Base-by-base conservation (phyloP, 352 stramenopile species). In the Phytopythium helicoides region DNA sequence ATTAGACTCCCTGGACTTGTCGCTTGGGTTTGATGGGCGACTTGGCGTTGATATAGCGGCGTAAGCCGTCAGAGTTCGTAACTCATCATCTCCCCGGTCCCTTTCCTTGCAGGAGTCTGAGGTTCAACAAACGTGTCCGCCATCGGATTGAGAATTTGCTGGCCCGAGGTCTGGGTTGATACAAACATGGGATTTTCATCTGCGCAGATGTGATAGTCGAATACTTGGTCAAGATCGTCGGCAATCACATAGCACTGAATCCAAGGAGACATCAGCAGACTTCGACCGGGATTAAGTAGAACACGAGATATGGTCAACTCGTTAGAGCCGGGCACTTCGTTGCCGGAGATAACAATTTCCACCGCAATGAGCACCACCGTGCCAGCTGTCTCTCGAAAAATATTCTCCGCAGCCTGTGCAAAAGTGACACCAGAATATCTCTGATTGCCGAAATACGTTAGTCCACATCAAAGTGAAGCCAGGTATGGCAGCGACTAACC, bases 171-270 rank as follows among this genome's bases (percentile, higher is more conserved):
- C n/a, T 60, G 66, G 16, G 26, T 50, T 9, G 60, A 54, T 0
- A 58, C 68, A 47, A 68, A 61, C 44, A 73, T 62, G 3, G 67
- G 44, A 3, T 37, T 81, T 22, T 73, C 33, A 47, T 81, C 70
- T 0, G 65, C 51, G 37, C 77, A 88, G 52, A 91, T 77, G 6
- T 69, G 69, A 38, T 77, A 71, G 31, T 82, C 62, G 21, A 81
- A 76, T 3, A 92, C 76, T 36, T 86, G 74, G 9, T 70, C 75
- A 18, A 90, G 62, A 34, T 94, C 85, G 45, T 94, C 85, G 3
- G 85, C 85, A 25, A 94, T 86, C n/a, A 90, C 86, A 58, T 92
- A 94, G 41, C 79, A 91, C 56, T 89, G 75, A 59, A 87, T 90
- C 72, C 76, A 85, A 52, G 89, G 78, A 1, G 69, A 75, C 69